These are phyloP conservation scores for Apiospora koreana DNA, from an alignment of 2,329 filamentous ascomycete genomes.

Conservation along the genomic window DNA sequence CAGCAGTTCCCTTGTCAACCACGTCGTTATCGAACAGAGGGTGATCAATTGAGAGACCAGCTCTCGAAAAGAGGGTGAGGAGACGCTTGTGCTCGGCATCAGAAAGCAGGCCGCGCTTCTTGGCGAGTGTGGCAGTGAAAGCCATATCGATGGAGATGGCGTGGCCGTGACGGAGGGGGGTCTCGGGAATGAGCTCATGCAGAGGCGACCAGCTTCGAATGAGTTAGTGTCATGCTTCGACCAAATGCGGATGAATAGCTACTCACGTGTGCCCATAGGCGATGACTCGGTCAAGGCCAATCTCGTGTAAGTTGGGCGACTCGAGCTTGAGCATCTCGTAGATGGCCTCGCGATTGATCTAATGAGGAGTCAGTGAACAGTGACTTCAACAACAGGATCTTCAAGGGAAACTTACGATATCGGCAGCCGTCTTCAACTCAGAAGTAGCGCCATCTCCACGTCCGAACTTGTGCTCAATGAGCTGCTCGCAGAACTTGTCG, in stretches of 20 bases:
- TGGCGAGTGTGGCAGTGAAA: conserved; percentile 69
- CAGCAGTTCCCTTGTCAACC: conserved; percentile 65
- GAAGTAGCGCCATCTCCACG: conserved; percentile 55
- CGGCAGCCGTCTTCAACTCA: conserved; percentile 62
- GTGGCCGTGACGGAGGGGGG: conserved; percentile 70
- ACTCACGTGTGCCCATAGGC: conserved; percentile 70
- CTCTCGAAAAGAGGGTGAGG: conserved; percentile 68
- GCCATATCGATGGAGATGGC: conserved; percentile 78
- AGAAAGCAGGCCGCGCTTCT: conserved; percentile 60
- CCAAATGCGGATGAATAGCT: background rate
- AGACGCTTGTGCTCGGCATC: conserved; percentile 62
- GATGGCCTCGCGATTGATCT: conserved; percentile 69
- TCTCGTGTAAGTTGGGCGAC: conserved; percentile 73
- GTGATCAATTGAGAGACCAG: conserved; percentile 72
- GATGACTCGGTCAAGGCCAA: conserved; percentile 71
- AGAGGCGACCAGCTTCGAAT: conserved; percentile 64
- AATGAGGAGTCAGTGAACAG: conserved; percentile 17
- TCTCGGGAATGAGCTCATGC: conserved; percentile 69
- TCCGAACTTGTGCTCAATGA: conserved; percentile 67
- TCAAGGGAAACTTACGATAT: conserved; percentile 34
- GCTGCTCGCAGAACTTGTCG: conserved; percentile 67
- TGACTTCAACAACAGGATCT: background rate
- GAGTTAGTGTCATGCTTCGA: conserved; percentile 12
- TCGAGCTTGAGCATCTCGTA: conserved; percentile 74
- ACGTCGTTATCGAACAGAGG: conserved; percentile 66